Conservation (phyloP, 2,329 filamentous ascomycete species). For the Xylaria sp. region DNA sequence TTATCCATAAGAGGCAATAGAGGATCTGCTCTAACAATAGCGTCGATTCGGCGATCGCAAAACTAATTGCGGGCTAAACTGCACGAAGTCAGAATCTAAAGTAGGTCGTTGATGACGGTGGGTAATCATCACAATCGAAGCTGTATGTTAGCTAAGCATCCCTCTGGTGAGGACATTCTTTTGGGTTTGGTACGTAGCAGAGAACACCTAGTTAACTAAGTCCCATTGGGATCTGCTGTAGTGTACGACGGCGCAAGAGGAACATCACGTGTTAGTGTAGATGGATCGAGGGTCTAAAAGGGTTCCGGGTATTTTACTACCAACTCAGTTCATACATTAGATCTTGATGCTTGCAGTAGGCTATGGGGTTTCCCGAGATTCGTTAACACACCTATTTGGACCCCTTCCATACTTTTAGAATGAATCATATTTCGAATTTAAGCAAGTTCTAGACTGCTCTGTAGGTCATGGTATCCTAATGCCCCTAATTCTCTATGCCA, state of each 20-base stretch:
- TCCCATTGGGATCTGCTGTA: too few species aligned
- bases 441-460: too few species aligned
- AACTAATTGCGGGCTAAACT: not conserved
- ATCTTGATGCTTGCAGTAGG: not conserved
- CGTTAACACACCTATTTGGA: not conserved
- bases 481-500: too few species aligned
- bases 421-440: not conserved
- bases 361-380: not conserved
- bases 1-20: constrained; percentile 4
- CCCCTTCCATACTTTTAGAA: not conserved
- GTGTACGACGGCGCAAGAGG: not conserved
- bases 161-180: too few species aligned
- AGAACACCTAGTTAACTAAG: too few species aligned
- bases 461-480: too few species aligned
- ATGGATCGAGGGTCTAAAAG: not conserved
- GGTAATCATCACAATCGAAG: too few species aligned
- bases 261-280: not conserved
- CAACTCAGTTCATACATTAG: not conserved
- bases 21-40: constrained; percentile 23
- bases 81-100: too few species aligned
- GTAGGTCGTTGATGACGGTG: too few species aligned
- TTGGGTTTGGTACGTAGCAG: too few species aligned
- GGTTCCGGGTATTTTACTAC: not conserved
- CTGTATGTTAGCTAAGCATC: too few species aligned
- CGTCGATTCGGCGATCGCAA: constrained; percentile 21